Base-by-base conservation (phyloP, 2,329 filamentous ascomycete genomes). In the Penicillium sp. region DNA sequence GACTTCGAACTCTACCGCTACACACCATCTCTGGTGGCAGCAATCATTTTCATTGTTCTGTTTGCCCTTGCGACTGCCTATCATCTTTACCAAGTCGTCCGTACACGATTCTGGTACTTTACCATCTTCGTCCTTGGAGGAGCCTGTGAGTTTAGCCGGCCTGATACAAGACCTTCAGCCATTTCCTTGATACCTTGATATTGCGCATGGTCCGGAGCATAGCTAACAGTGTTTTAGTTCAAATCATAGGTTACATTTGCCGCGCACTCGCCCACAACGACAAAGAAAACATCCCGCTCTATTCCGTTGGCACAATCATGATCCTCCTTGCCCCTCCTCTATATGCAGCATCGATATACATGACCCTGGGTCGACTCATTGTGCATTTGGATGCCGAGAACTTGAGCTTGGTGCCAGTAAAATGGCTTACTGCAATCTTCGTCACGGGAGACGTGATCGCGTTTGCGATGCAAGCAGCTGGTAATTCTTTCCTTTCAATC, bases 341-440 rank as follows among this genome's bases (percentile, higher is more conserved):
- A 31, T 72, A 75, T 49, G 75, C 74, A 6, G 75, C 75, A 9
- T 70, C 70, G 0, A 73, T 76, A 53, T 77, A 77, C 53, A 77
- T 76, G 62, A 62, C 68, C 12, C 70, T 77, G 39, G 71, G 69
- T 32, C 68, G 74, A 13, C 69, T 77, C 15, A 69, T 76, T 10
- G 56, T 62, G 6, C 56, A 67, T 35, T 59, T 70, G 4, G 60
- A 72, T 4, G 69, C 64, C 22, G 73, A 75, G 45, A 59, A 66
- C 8, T 64, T 65, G 2, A 63, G 72, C 3, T 62, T 74, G 63
- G 70, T 76, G 45, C 67, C 68, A 4, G 61, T 69, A 1, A 64
- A 63, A 9, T 74, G 69, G 65, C 63, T 76, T 17, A 77, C 75
- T 0, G 69, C 69, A 17, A 70, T 72, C 4, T 77, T 77, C 53